Conservation (phyloP, 176 grass and related monocot genomes). For the Oryza brachyantha region DNA sequence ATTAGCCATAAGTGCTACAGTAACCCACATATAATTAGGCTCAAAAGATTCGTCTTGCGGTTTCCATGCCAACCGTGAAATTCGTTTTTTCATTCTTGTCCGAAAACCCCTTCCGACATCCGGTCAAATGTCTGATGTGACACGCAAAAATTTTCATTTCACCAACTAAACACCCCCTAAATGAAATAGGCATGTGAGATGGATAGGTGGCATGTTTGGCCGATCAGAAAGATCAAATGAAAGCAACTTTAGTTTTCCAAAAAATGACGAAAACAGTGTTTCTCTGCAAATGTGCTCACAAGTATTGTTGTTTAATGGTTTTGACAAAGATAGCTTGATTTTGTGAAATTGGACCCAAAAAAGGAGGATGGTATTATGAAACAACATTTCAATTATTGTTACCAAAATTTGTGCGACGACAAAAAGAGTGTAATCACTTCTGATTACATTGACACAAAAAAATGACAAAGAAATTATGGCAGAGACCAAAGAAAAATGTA, state of each 20-base stretch:
- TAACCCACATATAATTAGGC: too few species aligned
- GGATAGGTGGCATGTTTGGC: neutral
- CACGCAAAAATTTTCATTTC: too few species aligned
- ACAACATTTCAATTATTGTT: neutral
- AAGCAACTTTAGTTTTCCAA: neutral
- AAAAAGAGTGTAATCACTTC: neutral
- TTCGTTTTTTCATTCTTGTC: too few species aligned
- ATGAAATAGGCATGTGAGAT: neutral
- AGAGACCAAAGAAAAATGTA: neutral
- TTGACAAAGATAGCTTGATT: neutral
- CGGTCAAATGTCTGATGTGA: too few species aligned
- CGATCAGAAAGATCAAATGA: neutral
- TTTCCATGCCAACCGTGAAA: too few species aligned
- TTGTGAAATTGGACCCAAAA: neutral
- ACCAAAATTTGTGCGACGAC: neutral
- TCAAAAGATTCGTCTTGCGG: too few species aligned
- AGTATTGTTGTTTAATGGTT: neutral
- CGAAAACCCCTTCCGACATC: too few species aligned
- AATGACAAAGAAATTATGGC: neutral
- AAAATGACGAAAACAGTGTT: neutral
- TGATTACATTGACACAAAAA: neutral
- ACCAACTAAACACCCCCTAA: too few species aligned
- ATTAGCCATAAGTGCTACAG: too few species aligned
- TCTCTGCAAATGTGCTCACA: neutral
- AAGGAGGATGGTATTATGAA: neutral